Percentiles rank a stretch among this genome's conserved stretches.
Conservation (phyloP, 352 stramenopile genomes). For the Globisporangium takayamanum region DNA sequence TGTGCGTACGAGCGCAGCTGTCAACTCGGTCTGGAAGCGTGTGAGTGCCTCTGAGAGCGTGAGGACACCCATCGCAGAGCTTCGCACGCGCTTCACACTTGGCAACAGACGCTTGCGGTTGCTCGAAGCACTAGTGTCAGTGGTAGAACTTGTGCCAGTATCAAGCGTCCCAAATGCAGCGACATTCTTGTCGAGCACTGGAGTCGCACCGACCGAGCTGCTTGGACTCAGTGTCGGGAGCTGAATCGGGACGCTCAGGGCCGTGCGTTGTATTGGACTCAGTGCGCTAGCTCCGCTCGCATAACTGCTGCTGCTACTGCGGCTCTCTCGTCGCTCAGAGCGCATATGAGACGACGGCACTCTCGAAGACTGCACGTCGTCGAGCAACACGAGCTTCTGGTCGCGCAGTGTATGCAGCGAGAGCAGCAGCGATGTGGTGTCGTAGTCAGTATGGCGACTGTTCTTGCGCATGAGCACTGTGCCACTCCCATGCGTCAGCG, state of each 20-base stretch:
- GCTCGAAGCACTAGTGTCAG: too few relatives aligned
- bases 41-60: constrained; percentile 15
- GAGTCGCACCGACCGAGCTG: not conserved
- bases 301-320: not conserved
- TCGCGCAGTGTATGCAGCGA: constrained; percentile 10
- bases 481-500: not conserved
- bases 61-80: constrained; percentile 5
- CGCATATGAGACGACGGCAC: not conserved
- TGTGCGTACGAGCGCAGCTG: not conserved
- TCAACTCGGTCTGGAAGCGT: constrained; percentile 4
- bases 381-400: constrained; percentile 6
- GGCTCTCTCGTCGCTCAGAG: not conserved
- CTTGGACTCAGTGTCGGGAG: constrained; percentile 2
- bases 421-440: not conserved
- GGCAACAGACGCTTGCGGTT: too few relatives aligned
- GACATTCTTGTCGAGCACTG: not conserved
- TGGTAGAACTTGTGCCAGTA: not conserved
- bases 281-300: not conserved
- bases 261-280: not conserved
- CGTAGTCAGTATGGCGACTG: not conserved
- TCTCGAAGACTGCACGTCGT: not conserved
- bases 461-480: constrained; percentile 3
- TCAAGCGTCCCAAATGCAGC: not conserved
- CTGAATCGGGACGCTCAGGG: not conserved
- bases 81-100: constrained; percentile 8